Conservation (phyloP, 164 flowering plant genomes). For the Cinnamomum micranthum region DNA sequence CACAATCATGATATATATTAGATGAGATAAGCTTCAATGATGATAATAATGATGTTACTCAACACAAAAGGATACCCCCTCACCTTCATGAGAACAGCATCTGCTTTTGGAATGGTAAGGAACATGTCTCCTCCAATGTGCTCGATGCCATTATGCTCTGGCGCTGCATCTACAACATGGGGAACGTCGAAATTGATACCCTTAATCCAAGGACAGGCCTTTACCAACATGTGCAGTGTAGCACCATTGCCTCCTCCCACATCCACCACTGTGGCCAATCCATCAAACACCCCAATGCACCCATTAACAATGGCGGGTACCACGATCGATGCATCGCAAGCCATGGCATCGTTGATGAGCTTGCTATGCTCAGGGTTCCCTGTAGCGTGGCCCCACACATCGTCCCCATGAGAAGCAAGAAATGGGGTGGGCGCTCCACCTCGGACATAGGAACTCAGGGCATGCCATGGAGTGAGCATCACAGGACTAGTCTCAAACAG, state of each 20-base stretch:
- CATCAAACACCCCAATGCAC: conserved; percentile 2
- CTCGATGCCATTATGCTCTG: background rate
- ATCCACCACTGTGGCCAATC: conserved; percentile 6
- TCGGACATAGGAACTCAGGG: background rate
- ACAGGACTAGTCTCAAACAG: conserved; percentile 10
- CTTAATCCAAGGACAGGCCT: conserved; percentile 12
- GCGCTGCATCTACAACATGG: conserved; percentile 7
- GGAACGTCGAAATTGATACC: conserved; percentile 6
- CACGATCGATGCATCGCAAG: background rate
- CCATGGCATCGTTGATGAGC: conserved; percentile 12
- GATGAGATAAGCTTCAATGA: background rate
- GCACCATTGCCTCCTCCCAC: conserved; percentile 15
- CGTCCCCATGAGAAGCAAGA: conserved; percentile 6
- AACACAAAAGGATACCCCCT: background rate
- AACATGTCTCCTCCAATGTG: conserved; percentile 15
- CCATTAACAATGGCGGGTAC: background rate
- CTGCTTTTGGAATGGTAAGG: conserved; percentile 4
- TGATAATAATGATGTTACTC: background rate
- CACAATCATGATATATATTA: background rate
- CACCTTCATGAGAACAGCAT: conserved; percentile 10
- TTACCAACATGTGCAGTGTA: background rate
- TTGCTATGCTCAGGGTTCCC: background rate
- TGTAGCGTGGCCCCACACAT: conserved; percentile 9
- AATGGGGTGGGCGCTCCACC: background rate
- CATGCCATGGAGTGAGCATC: conserved; percentile 11